A percentile compares a stretch with the other conserved stretches of the same genome.
phyloP scores from a whole-genome alignment of 108 stramenopile species.

The Phaeodactylum tricornutum region DNA sequence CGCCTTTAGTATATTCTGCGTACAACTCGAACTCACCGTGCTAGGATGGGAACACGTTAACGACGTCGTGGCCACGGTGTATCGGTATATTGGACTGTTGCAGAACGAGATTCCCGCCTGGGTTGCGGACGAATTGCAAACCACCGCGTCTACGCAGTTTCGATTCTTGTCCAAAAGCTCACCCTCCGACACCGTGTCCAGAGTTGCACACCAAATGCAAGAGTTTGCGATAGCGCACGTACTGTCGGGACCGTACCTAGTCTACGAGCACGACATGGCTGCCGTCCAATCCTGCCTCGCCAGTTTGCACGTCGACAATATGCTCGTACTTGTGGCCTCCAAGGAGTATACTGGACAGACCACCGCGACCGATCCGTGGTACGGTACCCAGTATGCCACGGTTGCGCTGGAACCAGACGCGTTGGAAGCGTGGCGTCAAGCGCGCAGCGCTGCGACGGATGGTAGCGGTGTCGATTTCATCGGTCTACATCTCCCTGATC shows the following conservation, averaged over 20 bases:
- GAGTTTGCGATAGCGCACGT: slow-evolving; percentile 18
- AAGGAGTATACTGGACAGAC: slow-evolving; percentile 21
- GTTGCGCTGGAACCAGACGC: slow-evolving; percentile 11
- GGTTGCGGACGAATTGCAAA: slow-evolving; percentile 47
- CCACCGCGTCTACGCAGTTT: slow-evolving; percentile 43
- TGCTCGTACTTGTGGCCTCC: slow-evolving; percentile 34
- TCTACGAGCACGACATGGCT: slow-evolving; percentile 33
- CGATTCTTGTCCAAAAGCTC: slow-evolving; percentile 45
- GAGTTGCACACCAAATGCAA: slow-evolving; percentile 47
- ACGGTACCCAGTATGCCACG: slow-evolving; percentile 31
- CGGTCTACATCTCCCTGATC: slow-evolving; percentile 20
- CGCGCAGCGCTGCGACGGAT: not conserved
- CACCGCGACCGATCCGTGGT: slow-evolving; percentile 31
- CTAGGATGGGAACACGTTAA: slow-evolving; percentile 52
- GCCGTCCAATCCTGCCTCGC: not conserved
- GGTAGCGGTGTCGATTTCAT: slow-evolving; percentile 3
- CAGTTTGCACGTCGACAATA: slow-evolving; percentile 9
- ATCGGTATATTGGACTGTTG: slow-evolving; percentile 53
- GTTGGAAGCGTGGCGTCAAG: slow-evolving; percentile 12
- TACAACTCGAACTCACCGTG: slow-evolving; percentile 50
- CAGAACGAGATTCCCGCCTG: slow-evolving; percentile 38
- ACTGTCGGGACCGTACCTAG: slow-evolving; percentile 42
- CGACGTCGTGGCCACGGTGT: slow-evolving; percentile 45
- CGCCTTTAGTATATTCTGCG: slow-evolving; percentile 40
- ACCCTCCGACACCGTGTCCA: slow-evolving; percentile 46